A percentile compares a stretch with the other conserved stretches of the same genome.
These are phyloP conservation scores for Chaetomium strumarium DNA, from an alignment of 2,329 filamentous ascomycete species.

Conservation along the genomic window DNA sequence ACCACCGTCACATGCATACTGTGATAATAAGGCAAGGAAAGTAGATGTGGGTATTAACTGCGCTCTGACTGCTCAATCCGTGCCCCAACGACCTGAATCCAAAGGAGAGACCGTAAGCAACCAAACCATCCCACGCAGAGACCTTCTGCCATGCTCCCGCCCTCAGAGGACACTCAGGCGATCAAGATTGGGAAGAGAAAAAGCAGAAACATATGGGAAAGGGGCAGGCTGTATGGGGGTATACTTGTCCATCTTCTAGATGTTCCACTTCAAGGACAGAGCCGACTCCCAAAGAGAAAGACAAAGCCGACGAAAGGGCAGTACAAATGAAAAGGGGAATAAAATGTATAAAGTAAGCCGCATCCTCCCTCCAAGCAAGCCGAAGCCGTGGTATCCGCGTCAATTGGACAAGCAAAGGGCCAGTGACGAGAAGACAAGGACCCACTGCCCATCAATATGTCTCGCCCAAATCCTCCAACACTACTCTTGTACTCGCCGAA, in stretches of 20 bases:
- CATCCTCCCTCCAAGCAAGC: neutral
- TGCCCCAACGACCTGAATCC: neutral
- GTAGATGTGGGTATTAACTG: slow-evolving; percentile 2
- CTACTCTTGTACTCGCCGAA: slow-evolving; percentile 9
- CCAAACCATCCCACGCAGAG: neutral
- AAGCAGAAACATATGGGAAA: too few relatives aligned
- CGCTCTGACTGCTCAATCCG: neutral
- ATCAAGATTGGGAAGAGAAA: too few relatives aligned
- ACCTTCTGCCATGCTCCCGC: neutral
- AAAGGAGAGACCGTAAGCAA: neutral
- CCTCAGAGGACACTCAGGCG: too few relatives aligned
- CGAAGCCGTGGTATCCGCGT: neutral
- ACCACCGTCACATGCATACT: neutral
- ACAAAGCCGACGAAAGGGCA: neutral
- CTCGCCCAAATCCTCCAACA: slow-evolving; percentile 25
- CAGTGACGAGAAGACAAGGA: neutral
- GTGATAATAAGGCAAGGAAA: neutral
- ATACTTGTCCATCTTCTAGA: neutral
- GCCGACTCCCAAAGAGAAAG: too few relatives aligned
- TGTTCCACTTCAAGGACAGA: too few relatives aligned
- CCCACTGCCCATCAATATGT: slow-evolving; percentile 19
- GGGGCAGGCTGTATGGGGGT: too few relatives aligned
- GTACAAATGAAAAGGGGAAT: neutral
- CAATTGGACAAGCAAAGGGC: neutral
- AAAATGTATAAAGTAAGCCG: slow-evolving; percentile 10